phyloP scores from a whole-genome alignment of 2,329 filamentous ascomycete genomes.

The Colletotrichum sp. region DNA sequence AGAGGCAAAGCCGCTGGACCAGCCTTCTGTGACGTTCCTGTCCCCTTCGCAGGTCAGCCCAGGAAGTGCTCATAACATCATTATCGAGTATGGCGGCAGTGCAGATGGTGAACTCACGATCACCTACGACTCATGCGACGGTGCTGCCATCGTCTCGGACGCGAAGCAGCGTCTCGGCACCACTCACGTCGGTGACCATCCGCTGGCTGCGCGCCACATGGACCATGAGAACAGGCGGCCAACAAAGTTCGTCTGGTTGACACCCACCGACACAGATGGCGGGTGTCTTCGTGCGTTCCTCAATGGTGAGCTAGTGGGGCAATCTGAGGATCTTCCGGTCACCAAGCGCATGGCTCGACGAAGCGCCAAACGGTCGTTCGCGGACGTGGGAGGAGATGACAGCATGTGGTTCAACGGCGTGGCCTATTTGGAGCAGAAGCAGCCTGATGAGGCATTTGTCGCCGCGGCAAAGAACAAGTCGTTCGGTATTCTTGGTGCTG shows the following conservation, averaged over 20 bases:
- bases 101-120: constrained; percentile 24
- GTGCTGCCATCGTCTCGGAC: neutral
- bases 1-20: neutral
- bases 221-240: constrained; percentile 20
- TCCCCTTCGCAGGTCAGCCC: constrained; percentile 4
- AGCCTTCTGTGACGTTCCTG: neutral
- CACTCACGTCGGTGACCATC: constrained; percentile 25
- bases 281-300: constrained; percentile 28
- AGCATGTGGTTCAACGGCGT: constrained; percentile 30
- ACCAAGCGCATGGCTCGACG: constrained; percentile 4
- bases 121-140: constrained; percentile 23
- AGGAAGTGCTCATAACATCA: constrained; percentile 24
- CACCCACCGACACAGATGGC: neutral
- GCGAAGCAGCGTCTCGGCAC: constrained; percentile 22
- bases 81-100: constrained; percentile 22
- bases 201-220: constrained; percentile 23
- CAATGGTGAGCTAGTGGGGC: constrained; percentile 20
- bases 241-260: constrained; percentile 26
- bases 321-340: constrained; percentile 20
- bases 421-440: constrained; percentile 27
- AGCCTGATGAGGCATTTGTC: constrained; percentile 26
- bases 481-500: constrained; percentile 40
- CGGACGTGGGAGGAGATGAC: constrained; percentile 19
- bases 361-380: constrained; percentile 9
- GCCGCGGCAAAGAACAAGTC: constrained; percentile 26